Base-by-base conservation (phyloP, 2,329 filamentous ascomycete genomes). In the Rhynchosporium graminicola region DNA sequence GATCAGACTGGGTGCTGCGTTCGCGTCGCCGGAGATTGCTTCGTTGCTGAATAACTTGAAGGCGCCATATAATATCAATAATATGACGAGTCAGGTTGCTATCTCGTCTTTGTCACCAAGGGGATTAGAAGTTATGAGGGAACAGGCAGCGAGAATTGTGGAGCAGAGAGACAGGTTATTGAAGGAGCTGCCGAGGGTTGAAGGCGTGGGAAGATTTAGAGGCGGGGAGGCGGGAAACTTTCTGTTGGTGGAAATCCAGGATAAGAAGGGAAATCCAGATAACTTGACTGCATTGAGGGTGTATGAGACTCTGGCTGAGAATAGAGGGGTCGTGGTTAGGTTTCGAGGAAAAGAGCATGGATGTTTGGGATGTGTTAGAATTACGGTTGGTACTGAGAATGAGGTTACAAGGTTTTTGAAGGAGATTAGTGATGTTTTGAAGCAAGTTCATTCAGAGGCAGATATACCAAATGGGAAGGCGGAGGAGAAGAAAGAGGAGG, bases 1-100 rank as follows among this genome's bases (percentile, higher is more conserved):
- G 57, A 97, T 99, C 74, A 84, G 95, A 15, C 82, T 99, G 0
- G 95, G 95, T 52, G 90, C 87, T 7, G 92, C 91, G 0, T 99
- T 97, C 74, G 84, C 91, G 4, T 84, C 87, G 9, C 82, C 87
- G 0, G 82, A 86, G 5, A 88, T 99, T 65, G 92, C 94, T 2
- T 77, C 79, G 15, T 80, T 99, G 12, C 82, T 99, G 60, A 99
- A 99, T 79, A 92, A 83, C 74, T 82, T 99, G 72, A 98, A 98
- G 78, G 94, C 95, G 0, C 95, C 95, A 0, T 99, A 99, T 80
- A 98, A 97, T 77, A 88, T 99, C 71, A 89, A 92, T 3, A 94
- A 88, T 70, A 92, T 92, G 0, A 97, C 94, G 0, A 92, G 88
- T 70, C 87, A 88, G 42, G 82, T 99, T 20, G 95, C 93, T 0